Evolutionary conservation across 768 basidiomycete genomes (phyloP), one percentile per base, ranked within the genome.

Genomic region (Boletellus emodensis): DNA sequence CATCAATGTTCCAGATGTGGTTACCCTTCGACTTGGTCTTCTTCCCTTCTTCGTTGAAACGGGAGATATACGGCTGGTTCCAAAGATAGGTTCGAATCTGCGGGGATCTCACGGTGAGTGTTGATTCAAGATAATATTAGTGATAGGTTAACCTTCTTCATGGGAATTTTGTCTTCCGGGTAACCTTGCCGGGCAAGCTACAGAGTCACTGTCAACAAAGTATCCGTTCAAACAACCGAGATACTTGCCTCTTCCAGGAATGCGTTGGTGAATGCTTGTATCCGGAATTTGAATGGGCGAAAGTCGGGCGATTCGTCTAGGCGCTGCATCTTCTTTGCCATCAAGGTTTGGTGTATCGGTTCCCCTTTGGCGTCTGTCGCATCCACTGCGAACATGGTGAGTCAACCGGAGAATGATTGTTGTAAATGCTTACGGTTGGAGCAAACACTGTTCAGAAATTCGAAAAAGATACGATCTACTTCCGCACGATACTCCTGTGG

Each of bases 21-120:
- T 99, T 99, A 41, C 95, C 95, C 74, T 96, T 96, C 47, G 92
- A 94, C 71, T 99, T 99, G 20, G 94, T 90, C 72, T 99, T 99
- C 71, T 97, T 97, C 33, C 95, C 95, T 66, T 98, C 95, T 62
- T 97, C 93, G 66, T 99, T 99, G 76, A 94, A 98, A 28, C 95
- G 89, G 26, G 93, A 85, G 64, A 99, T 98, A 65, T 87, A 85
- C 28, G 85, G 85, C 60, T 94, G 91, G 53, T 84, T 85, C 95
- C 95, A 99, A 44, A 99, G 82, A 72, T 96, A 99, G 71, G 92
- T 85, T 59, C 94, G 86, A 66, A 91, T 83, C 90, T 92, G 17
- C 52, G 42, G 55, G 52, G 51, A 62, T 61, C 60, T 64, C 64
- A 55, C 45, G 54, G 41, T 54, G 40, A 57, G 50, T 46, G 20